Evolutionary conservation across 2,329 filamentous ascomycete genomes (phyloP).

Genomic region (Lasiodiplodia gonubiensis): DNA sequence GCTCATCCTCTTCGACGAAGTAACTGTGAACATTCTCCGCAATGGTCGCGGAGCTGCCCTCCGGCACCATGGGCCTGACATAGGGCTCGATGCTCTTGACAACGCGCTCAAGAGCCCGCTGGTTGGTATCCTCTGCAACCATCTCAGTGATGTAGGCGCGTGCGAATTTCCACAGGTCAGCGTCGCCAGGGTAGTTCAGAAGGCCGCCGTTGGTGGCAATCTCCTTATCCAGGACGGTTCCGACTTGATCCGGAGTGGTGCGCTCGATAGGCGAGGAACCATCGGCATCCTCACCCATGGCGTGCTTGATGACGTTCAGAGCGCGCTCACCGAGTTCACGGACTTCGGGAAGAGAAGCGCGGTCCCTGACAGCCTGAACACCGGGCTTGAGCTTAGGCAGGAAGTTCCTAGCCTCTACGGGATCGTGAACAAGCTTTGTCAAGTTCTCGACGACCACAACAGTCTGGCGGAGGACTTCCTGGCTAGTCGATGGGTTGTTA

Average conservation of each 20-base stretch:
- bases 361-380: conserved; percentile 84
- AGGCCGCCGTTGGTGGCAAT: conserved; percentile 73
- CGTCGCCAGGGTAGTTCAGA: conserved; percentile 64
- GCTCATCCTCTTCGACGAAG: conserved; percentile 83
- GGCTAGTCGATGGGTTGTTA: conserved; percentile 86
- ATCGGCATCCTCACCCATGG: conserved; percentile 71
- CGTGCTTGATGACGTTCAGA: conserved; percentile 85
- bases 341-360: conserved; percentile 92
- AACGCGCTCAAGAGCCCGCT: conserved; percentile 78
- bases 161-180: conserved; percentile 66
- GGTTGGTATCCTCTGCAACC: conserved; percentile 86
- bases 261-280: conserved; percentile 70
- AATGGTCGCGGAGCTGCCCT: conserved; percentile 67
- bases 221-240: conserved; percentile 74
- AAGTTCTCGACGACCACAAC: conserved; percentile 97
- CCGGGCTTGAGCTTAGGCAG: conserved; percentile 92
- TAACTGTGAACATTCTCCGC: conserved; percentile 75
- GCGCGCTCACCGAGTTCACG: conserved; percentile 86
- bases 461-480: conserved; percentile 94
- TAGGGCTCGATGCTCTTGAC: conserved; percentile 73
- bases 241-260: conserved; percentile 73
- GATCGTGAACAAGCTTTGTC: conserved; percentile 96
- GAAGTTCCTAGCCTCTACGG: conserved; percentile 92
- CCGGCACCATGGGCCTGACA: conserved; percentile 70
- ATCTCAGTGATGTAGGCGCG: conserved; percentile 80